A percentile compares a stretch with the other conserved stretches of the same genome.
Conservation (phyloP, 768 basidiomycete species). For the Phanerochaete sordida region DNA sequence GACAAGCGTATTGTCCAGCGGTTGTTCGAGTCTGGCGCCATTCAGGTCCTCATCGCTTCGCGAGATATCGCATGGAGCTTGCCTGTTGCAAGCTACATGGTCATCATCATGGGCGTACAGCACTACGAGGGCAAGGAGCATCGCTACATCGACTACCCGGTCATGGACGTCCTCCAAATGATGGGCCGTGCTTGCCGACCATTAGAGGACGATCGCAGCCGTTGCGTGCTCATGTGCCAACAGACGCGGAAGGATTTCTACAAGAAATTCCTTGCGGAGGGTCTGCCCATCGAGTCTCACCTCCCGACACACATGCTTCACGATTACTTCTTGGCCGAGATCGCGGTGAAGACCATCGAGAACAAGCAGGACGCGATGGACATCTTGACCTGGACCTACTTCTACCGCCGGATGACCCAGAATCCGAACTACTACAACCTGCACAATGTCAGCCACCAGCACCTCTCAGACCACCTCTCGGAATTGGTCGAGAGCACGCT, state of each 20-base stretch:
- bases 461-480: slow-evolving; percentile 92
- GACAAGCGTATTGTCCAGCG: slow-evolving; percentile 94
- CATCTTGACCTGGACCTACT: slow-evolving; percentile 97
- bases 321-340: slow-evolving; percentile 97
- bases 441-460: slow-evolving; percentile 93
- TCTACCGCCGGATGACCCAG: slow-evolving; percentile 96
- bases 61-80: slow-evolving; percentile 98
- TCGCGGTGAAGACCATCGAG: slow-evolving; percentile 97
- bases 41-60: slow-evolving; percentile 91
- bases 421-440: slow-evolving; percentile 96
- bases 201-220: slow-evolving; percentile 79
- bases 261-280: slow-evolving; percentile 96
- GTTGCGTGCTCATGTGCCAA: slow-evolving; percentile 96
- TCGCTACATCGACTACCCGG: slow-evolving; percentile 95
- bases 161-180: slow-evolving; percentile 99
- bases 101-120: slow-evolving; percentile 99
- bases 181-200: slow-evolving; percentile 98
- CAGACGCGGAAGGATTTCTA: slow-evolving; percentile 98
- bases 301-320: slow-evolving; percentile 86
- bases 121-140: slow-evolving; percentile 96
- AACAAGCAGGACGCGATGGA: slow-evolving; percentile 99
- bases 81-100: slow-evolving; percentile 94
- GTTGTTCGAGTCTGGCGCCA: slow-evolving; percentile 89
- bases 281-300: slow-evolving; percentile 96
- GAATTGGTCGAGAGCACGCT: slow-evolving; percentile 94